These are phyloP conservation scores for Exobasidium rhododendri DNA, from an alignment of 1,284 basidiomycete genomes.

Conservation along the genomic window DNA sequence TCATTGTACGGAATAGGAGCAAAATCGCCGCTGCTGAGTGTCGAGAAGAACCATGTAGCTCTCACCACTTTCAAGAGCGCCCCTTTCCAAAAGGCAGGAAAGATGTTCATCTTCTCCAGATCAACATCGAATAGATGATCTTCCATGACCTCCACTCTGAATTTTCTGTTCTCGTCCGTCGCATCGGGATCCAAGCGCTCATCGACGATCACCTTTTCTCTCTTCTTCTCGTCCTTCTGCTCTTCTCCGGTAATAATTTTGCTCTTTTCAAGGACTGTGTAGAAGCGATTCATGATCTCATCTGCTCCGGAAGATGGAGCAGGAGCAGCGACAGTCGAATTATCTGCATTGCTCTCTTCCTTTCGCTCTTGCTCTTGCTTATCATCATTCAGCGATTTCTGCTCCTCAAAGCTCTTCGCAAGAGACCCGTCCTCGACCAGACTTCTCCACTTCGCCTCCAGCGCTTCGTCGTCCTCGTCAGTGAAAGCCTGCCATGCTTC, in stretches of 20 bases:
- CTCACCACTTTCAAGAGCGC: conserved; percentile 50
- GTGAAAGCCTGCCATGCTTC: conserved; percentile 43
- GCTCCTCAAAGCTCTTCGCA: conserved; percentile 1
- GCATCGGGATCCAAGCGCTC: conserved; percentile 44
- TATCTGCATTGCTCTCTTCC: conserved; percentile 6
- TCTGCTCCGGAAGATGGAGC: conserved; percentile 35
- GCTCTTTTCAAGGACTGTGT: too few relatives aligned
- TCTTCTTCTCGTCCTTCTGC: neutral
- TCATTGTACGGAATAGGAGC: conserved; percentile 47
- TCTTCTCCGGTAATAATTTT: neutral
- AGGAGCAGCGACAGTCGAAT: neutral
- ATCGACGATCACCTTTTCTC: conserved; percentile 26
- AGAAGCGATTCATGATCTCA: conserved; percentile 21
- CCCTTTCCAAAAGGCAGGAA: conserved; percentile 56
- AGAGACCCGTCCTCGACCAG: conserved; percentile 16
- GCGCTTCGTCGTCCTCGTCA: conserved; percentile 33
- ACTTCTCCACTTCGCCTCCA: conserved; percentile 34
- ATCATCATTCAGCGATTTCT: conserved; percentile 20
- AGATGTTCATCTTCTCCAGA: conserved; percentile 45
- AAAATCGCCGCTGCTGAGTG: conserved; percentile 31
- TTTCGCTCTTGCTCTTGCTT: conserved; percentile 5
- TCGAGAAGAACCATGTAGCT: conserved; percentile 56
- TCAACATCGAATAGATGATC: conserved; percentile 52
- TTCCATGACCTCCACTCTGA: conserved; percentile 48
- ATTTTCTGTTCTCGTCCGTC: conserved; percentile 25